Evolutionary conservation across 371 early-diverging fungal genomes (phyloP).

Genomic region (Smittium culicis): DNA sequence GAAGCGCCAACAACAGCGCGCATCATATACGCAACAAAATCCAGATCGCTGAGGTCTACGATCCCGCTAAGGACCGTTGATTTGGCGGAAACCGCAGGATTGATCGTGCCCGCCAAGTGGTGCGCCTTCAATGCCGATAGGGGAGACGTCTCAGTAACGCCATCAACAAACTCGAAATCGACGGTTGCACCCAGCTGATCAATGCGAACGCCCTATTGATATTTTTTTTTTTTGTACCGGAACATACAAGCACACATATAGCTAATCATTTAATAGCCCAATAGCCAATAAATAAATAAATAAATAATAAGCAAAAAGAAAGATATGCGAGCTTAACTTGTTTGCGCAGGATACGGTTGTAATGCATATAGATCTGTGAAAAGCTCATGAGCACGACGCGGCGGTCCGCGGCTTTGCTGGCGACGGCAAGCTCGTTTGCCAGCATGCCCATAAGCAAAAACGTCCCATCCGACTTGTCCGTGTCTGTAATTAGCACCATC

Average conservation of each 20-base stretch:
- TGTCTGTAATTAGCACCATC: conserved; percentile 2
- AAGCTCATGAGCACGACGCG: neutral
- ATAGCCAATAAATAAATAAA: too few relatives aligned
- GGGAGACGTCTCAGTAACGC: neutral
- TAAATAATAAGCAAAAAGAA: too few relatives aligned
- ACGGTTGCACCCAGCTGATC: neutral
- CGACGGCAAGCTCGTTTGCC: neutral
- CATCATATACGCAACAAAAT: neutral
- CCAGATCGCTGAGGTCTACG: neutral
- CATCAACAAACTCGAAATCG: conserved; percentile 11
- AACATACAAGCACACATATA: too few relatives aligned
- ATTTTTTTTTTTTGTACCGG: too few relatives aligned
- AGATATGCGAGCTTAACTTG: neutral
- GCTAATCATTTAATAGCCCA: too few relatives aligned
- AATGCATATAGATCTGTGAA: conserved; percentile 1
- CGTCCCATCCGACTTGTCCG: conserved; percentile 4
- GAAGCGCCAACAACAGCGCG: neutral
- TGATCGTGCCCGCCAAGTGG: neutral
- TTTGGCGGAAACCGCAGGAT: neutral
- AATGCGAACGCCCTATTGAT: neutral
- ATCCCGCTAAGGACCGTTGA: neutral
- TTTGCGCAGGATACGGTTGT: conserved; percentile 7
- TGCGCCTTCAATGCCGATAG: neutral
- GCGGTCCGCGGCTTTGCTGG: neutral
- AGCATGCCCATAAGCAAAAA: conserved; percentile 7